Evolutionary conservation across 2,329 filamentous ascomycete species (phyloP).

Genomic region (Neurospora crassa): DNA sequence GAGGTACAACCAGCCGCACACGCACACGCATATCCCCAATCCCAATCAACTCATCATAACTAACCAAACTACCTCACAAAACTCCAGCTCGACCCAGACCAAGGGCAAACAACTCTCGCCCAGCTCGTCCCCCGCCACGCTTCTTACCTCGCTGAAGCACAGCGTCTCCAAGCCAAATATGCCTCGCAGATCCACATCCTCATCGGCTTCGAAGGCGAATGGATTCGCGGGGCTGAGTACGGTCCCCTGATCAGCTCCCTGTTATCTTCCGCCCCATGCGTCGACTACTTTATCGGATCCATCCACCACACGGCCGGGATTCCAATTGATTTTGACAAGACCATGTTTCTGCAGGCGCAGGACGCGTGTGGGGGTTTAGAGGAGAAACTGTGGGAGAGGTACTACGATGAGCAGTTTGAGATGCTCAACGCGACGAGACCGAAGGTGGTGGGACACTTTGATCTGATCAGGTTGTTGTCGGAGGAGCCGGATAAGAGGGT

Average conservation of each 20-base stretch:
- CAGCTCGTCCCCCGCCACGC: constrained; percentile 48
- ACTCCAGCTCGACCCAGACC: constrained; percentile 39
- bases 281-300: constrained; percentile 90
- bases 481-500: constrained; percentile 56
- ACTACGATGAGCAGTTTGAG: constrained; percentile 78
- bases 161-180: constrained; percentile 62
- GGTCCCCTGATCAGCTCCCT: constrained; percentile 47
- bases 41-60: not conserved
- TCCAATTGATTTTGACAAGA: constrained; percentile 78
- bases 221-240: constrained; percentile 61
- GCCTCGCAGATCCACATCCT: constrained; percentile 63
- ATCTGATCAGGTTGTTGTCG: constrained; percentile 76
- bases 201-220: constrained; percentile 89
- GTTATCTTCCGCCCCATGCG: constrained; percentile 42
- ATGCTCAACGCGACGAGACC: constrained; percentile 70
- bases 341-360: constrained; percentile 52
- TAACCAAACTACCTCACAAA: constrained; percentile 4
- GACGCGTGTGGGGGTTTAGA: constrained; percentile 40
- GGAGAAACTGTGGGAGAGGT: constrained; percentile 66
- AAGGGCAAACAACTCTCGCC: constrained; percentile 34
- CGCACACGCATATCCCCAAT: not conserved
- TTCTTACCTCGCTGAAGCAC: constrained; percentile 67
- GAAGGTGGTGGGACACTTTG: constrained; percentile 83
- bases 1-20: constrained; percentile 43
- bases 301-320: constrained; percentile 81